Percentiles rank a stretch among this genome's conserved stretches.
Evolutionary conservation across 805 yeast species (phyloP).

Genomic region (Yamadazyma endophytica): DNA sequence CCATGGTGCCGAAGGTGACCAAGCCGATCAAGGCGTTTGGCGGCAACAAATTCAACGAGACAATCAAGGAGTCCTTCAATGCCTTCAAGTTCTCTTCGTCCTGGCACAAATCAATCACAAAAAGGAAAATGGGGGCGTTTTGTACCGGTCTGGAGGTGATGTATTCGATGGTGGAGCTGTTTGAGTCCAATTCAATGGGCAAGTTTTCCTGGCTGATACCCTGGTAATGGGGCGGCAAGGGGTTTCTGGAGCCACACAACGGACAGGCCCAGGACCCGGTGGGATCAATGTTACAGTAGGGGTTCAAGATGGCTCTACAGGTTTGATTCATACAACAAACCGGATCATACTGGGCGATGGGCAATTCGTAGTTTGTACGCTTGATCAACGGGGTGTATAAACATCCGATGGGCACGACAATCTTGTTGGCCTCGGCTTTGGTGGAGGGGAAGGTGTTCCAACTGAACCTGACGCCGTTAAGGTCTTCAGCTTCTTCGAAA

Average conservation of each 20-base stretch:
- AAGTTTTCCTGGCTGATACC: slow-evolving; percentile 17
- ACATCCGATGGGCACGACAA: slow-evolving; percentile 53
- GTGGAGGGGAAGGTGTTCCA: slow-evolving; percentile 64
- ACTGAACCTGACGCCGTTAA: slow-evolving; percentile 68
- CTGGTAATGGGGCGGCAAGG: slow-evolving; percentile 25
- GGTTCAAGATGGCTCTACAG: slow-evolving; percentile 53
- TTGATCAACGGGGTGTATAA: slow-evolving; percentile 57
- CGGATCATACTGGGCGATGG: slow-evolving; percentile 30
- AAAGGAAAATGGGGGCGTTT: slow-evolving; percentile 47
- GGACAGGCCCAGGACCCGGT: slow-evolving; percentile 51
- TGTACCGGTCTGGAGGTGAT: slow-evolving; percentile 32
- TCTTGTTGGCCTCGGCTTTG: slow-evolving; percentile 48
- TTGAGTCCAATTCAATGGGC: slow-evolving; percentile 34
- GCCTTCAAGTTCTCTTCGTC: slow-evolving; percentile 45
- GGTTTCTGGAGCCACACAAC: slow-evolving; percentile 48
- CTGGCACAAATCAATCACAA: slow-evolving; percentile 56
- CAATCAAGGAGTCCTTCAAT: slow-evolving; percentile 45
- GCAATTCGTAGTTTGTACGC: slow-evolving; percentile 30
- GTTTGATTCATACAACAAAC: slow-evolving; percentile 41
- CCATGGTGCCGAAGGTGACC: slow-evolving; percentile 57
- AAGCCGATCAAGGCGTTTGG: slow-evolving; percentile 54
- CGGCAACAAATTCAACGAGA: slow-evolving; percentile 45
- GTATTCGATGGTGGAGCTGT: slow-evolving; percentile 51
- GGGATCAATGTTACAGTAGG: slow-evolving; percentile 39
- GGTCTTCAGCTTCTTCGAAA: slow-evolving; percentile 60